These are phyloP conservation scores for Ustilago bromivora DNA, from an alignment of 1,284 basidiomycete genomes.

Conservation along the genomic window DNA sequence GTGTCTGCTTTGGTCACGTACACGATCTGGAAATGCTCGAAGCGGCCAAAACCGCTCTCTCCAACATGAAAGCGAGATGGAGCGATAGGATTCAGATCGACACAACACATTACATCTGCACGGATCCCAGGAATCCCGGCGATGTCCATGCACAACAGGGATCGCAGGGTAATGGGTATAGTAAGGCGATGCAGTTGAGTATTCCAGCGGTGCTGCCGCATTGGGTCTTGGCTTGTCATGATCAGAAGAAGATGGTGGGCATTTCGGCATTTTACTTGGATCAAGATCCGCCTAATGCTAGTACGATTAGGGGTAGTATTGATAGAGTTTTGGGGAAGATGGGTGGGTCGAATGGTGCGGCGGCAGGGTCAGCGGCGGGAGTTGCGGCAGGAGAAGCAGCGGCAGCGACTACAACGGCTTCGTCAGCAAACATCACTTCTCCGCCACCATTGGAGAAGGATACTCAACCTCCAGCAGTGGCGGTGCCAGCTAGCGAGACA, in stretches of 20 bases:
- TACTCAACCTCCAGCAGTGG: not conserved
- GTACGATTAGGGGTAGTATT: slow-evolving; percentile 47
- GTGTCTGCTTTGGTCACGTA: slow-evolving; percentile 65
- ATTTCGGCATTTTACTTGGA: slow-evolving; percentile 67
- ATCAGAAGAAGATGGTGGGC: slow-evolving; percentile 66
- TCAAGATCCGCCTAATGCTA: slow-evolving; percentile 63
- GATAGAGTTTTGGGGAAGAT: slow-evolving; percentile 34
- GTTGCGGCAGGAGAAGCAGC: slow-evolving; percentile 7
- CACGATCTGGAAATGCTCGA: slow-evolving; percentile 47
- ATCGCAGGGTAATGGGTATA: slow-evolving; percentile 42
- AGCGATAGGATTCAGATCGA: slow-evolving; percentile 89
- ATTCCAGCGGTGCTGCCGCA: slow-evolving; percentile 68
- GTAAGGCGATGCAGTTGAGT: slow-evolving; percentile 66
- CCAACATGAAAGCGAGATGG: slow-evolving; percentile 72
- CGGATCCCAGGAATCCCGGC: slow-evolving; percentile 55
- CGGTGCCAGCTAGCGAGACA: not conserved
- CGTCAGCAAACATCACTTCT: slow-evolving; percentile 3
- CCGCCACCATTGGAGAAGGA: slow-evolving; percentile 40
- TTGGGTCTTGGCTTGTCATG: slow-evolving; percentile 68
- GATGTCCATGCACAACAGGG: slow-evolving; percentile 31
- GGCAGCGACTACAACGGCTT: not conserved
- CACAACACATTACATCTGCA: slow-evolving; percentile 67
- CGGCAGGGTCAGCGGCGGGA: not conserved
- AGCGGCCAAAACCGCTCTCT: slow-evolving; percentile 53
- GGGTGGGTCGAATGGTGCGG: not conserved